phyloP scores from a whole-genome alignment of 257 asterid genomes.

The Osmanthus fragrans region DNA sequence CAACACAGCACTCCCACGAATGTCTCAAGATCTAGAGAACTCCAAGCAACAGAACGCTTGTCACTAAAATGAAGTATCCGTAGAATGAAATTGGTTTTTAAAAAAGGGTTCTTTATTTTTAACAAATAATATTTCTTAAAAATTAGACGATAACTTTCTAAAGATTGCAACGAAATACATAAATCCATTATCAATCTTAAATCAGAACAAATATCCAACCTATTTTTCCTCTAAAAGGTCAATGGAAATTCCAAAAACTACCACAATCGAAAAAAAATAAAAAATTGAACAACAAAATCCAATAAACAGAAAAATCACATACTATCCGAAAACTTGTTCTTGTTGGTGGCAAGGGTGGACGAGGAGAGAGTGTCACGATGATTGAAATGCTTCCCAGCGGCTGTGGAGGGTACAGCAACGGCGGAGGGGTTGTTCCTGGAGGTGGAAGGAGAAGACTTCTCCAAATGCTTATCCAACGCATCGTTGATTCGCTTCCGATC shows the following conservation, averaged over 20 bases:
- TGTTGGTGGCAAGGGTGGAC: slow-evolving; percentile 26
- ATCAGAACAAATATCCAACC: background rate
- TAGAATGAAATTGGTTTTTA: background rate
- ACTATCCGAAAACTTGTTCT: slow-evolving; percentile 47
- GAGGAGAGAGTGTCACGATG: no score
- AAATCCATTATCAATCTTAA: background rate
- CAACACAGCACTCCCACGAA: background rate
- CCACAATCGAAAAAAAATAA: background rate
- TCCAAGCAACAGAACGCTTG: background rate
- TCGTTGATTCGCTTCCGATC: slow-evolving; percentile 69
- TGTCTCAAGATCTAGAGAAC: background rate
- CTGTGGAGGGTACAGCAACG: slow-evolving; percentile 34
- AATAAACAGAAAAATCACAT: background rate
- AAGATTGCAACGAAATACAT: background rate
- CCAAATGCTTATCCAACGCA: slow-evolving; percentile 53
- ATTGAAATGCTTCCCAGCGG: no score
- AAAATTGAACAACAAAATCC: background rate
- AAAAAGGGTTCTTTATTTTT: background rate
- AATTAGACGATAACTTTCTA: background rate
- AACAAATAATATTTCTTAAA: background rate
- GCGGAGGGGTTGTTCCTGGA: slow-evolving; percentile 45
- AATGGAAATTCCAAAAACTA: background rate
- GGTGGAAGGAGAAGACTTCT: slow-evolving; percentile 56
- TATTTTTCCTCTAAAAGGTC: background rate
- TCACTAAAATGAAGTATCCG: background rate